Evolutionary conservation across 169 alveolate species (phyloP), one percentile per base, ranked within the genome.

Genomic region (Eimeria maxima): DNA sequence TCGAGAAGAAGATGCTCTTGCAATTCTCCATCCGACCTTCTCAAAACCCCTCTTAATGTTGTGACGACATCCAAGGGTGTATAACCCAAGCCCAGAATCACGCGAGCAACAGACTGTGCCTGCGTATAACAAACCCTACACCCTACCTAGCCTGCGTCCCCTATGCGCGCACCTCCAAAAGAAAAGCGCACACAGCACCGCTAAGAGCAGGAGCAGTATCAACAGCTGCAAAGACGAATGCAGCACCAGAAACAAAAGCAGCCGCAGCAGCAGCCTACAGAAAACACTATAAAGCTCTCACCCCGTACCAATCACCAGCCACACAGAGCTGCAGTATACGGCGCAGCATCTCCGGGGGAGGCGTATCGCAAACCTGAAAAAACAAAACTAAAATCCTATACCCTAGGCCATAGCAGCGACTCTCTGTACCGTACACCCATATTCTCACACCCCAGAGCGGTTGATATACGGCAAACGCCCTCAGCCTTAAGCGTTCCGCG

Each of bases 1-100:
- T 95, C 96, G 45, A 95, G 86, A 27, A 95, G 92, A 16, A 95
- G 90, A 60, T 95, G 96, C 81, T 95, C 96, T n/a, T 90, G 81
- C 47, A 81, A 60, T n/a, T 80, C 95, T 24, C 44, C 90, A 8
- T 95, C 96, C 27, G 55, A 84, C 55, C 96, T 87, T 42, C 95
- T 44, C 38, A 95, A 63, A 33, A 95, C 96, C 13, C 92, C 47
- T 45, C 96, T 73, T 24, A 94, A 16, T 27, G 96, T 95, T 27
- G 76, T 60, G 27, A 86, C 93, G 18, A 93, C 93, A 53, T 93
- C 84, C 22, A 89, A 29, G 84, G 84, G 89, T 20, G 71, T 53
- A 11, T 89, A 89, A n/a, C 78, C 78, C 7, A 89, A 55, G 27
- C 73, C 76, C 27, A 29, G 47, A 22, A 84, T 65, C 38, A 60